A percentile compares a stretch with the other conserved stretches of the same genome.
phyloP scores from a whole-genome alignment of 2,329 filamentous ascomycete genomes.

The Aspergillus pseudoglaucus region DNA sequence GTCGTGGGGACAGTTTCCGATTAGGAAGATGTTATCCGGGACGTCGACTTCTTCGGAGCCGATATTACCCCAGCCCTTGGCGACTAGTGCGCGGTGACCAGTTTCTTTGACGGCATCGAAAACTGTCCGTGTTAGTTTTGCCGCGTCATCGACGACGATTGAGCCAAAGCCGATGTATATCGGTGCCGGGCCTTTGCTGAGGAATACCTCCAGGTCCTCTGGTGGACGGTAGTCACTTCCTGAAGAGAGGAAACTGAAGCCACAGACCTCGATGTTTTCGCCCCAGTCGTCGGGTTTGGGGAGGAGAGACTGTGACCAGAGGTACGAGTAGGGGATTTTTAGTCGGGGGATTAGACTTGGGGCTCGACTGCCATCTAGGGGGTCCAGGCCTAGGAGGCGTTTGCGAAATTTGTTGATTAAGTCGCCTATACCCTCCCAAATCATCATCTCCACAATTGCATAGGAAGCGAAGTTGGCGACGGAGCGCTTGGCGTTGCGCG shows the following conservation, averaged over 20 bases:
- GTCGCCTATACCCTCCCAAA: constrained; percentile 87
- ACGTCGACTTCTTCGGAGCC: constrained; percentile 63
- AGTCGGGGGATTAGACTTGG: constrained; percentile 72
- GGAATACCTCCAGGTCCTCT: constrained; percentile 58
- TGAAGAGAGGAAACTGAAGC: constrained; percentile 69
- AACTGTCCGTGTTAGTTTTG: constrained; percentile 62
- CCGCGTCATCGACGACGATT: constrained; percentile 72
- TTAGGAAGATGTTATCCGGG: constrained; percentile 73
- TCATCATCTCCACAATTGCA: constrained; percentile 80
- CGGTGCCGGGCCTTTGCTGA: constrained; percentile 62
- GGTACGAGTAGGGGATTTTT: constrained; percentile 79
- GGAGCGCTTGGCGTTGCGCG: constrained; percentile 66
- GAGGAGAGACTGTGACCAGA: constrained; percentile 80
- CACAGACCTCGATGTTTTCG: constrained; percentile 63
- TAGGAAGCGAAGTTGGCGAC: constrained; percentile 80
- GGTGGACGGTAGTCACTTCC: constrained; percentile 61
- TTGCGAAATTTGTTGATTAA: constrained; percentile 83
- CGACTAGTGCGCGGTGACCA: constrained; percentile 71
- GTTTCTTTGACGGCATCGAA: constrained; percentile 63
- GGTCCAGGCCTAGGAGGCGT: constrained; percentile 66
- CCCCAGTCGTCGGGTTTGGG: constrained; percentile 73
- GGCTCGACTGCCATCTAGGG: constrained; percentile 73
- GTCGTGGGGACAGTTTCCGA: constrained; percentile 81
- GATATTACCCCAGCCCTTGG: constrained; percentile 82
- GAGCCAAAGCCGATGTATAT: constrained; percentile 80